A percentile compares a stretch with the other conserved stretches of the same genome.
Conservation (phyloP, 1,139 yeast genomes). For the Saccharomyces hybrid region DNA sequence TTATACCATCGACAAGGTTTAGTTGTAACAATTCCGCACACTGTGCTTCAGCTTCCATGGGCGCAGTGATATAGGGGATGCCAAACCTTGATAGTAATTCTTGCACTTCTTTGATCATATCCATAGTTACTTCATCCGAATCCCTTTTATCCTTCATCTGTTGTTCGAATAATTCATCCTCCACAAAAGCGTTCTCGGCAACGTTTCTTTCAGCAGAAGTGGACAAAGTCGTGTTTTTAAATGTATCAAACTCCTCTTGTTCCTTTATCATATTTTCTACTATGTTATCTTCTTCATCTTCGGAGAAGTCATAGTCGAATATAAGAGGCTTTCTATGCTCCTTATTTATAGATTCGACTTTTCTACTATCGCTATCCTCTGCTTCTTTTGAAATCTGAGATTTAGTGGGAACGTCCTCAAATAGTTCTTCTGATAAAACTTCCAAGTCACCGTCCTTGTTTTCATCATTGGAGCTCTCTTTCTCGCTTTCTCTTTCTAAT, state of each 20-base stretch:
- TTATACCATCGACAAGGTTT: constrained; percentile 83
- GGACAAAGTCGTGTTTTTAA: constrained; percentile 40
- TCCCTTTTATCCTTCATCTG: constrained; percentile 68
- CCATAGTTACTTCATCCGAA: constrained; percentile 81
- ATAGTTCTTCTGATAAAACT: constrained; percentile 1
- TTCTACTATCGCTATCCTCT: neutral
- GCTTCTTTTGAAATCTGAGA: neutral
- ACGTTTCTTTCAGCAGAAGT: constrained; percentile 1
- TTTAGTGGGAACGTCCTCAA: neutral
- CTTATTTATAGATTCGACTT: neutral
- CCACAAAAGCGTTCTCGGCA: constrained; percentile 23
- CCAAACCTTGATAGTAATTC: constrained; percentile 82
- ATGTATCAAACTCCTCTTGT: constrained; percentile 60
- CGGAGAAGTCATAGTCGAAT: constrained; percentile 60
- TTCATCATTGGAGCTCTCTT: neutral
- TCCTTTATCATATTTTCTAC: constrained; percentile 58
- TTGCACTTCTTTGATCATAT: constrained; percentile 86
- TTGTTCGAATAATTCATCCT: constrained; percentile 39
- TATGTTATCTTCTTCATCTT: constrained; percentile 66
- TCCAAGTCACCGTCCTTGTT: constrained; percentile 10
- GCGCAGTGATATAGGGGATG: constrained; percentile 88
- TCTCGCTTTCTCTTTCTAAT: neutral
- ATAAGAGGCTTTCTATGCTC: constrained; percentile 15
- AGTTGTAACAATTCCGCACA: constrained; percentile 69
- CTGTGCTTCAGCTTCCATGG: constrained; percentile 98